Evolutionary conservation across 2,329 filamentous ascomycete species (phyloP), one percentile per base, ranked within the genome.

Genomic region (Fusarium redolens): DNA sequence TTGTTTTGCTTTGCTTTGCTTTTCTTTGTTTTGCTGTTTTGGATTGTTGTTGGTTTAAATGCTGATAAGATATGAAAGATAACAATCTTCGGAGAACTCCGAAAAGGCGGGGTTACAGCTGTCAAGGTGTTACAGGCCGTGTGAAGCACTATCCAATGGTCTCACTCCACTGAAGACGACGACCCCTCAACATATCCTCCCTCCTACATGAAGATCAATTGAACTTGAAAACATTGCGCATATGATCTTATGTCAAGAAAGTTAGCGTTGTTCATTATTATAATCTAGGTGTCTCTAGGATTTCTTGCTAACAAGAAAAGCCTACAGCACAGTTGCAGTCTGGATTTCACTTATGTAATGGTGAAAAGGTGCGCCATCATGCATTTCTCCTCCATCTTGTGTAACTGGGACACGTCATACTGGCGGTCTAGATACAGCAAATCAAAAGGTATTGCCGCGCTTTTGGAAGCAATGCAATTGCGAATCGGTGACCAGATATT

Each of bases 11-110:
- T 3, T 28, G 11, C 17, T 30, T 40, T 8, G 38, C 38, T 54
- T 22, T 22, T 22, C 7, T 52, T 3, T 28, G 11, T 12, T 30
- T 40, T 8, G 38, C 38, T 54, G n/a, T 50, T 47, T 22, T 33
- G 14, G 6, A 41, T 6, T 22, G 15, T 35, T 20, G 12, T 28
- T 40, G 22, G 33, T 13, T 54, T 28, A 40, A 54, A 40, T 54
- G 33, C 50, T 40, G 50, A 54, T 54, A 54, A 54, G 50, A 54
- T 54, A 54, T 54, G 50, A 28, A 22, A 54, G 50, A 54, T 54
- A 40, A 1, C 50, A 38, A 40, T 1, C 33, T 54, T 54, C 50
- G 50, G 50, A 22, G 50, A 33, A 28, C 50, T 54, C 50, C 50
- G 50, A 54, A 54, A 52, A 54, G 50, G 50, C 50, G 50, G 50